phyloP scores from a whole-genome alignment of 345 rosid species.

The Camelina sativa region DNA sequence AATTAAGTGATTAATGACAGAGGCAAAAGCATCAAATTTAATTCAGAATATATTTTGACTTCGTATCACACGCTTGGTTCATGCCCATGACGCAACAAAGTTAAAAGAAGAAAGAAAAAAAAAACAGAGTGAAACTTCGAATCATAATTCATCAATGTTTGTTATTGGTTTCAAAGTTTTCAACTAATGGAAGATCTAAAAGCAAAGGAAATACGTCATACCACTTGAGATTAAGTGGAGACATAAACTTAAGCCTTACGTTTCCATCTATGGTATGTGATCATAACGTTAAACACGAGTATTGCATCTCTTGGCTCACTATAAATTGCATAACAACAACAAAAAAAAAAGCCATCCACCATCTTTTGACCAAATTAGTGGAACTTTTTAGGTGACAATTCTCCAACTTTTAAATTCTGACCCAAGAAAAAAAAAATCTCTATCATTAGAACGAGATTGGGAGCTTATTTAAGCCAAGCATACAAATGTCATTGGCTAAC shows the following conservation, averaged over 20 bases:
- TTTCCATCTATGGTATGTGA: conserved; percentile 37
- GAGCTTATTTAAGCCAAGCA: conserved; percentile 38
- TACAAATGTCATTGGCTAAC: conserved; percentile 33
- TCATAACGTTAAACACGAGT: conserved; percentile 35
- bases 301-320: conserved; percentile 34
- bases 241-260: conserved; percentile 48
- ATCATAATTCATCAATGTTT: conserved; percentile 40
- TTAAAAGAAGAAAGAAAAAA: conserved; percentile 4
- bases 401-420: conserved; percentile 34
- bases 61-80: conserved; percentile 42
- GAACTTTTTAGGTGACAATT: conserved; percentile 39
- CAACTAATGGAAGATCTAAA: conserved; percentile 39
- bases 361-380: conserved; percentile 47
- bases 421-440: conserved; percentile 5
- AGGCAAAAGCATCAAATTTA: conserved; percentile 41
- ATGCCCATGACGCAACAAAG: conserved; percentile 41
- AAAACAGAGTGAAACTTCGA: conserved; percentile 37
- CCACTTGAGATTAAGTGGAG: conserved; percentile 44
- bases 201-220: conserved; percentile 43
- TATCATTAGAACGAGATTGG: conserved; percentile 35
- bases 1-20: conserved; percentile 47
- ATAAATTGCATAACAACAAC: conserved; percentile 30
- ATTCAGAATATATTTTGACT: conserved; percentile 42
- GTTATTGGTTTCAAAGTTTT: conserved; percentile 40
- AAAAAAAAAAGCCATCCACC: conserved; percentile 25